Evolutionary conservation across 768 basidiomycete genomes (phyloP).

Genomic region (Daedaleopsis sinensis): DNA sequence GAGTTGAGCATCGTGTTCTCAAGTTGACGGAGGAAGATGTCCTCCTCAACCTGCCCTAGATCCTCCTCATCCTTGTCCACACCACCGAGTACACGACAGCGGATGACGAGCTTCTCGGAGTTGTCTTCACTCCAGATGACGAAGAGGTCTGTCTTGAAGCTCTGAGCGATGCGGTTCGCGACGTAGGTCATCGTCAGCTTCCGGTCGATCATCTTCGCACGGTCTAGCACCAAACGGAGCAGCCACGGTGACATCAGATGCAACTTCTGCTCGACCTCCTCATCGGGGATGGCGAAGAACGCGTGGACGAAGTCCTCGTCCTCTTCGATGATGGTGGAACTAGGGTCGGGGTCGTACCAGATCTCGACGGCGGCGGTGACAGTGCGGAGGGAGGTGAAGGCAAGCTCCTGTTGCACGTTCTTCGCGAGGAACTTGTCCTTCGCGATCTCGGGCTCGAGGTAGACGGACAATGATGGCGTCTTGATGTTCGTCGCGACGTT

Average conservation of each 20-base stretch:
- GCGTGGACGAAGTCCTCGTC: slow-evolving; percentile 96
- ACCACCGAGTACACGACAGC: slow-evolving; percentile 88
- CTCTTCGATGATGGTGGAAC: slow-evolving; percentile 93
- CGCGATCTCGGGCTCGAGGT: slow-evolving; percentile 74
- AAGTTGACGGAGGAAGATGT: slow-evolving; percentile 93
- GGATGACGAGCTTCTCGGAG: slow-evolving; percentile 95
- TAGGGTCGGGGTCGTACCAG: slow-evolving; percentile 95
- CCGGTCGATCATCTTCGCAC: slow-evolving; percentile 96
- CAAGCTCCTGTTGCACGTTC: slow-evolving; percentile 89
- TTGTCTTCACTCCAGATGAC: slow-evolving; percentile 99
- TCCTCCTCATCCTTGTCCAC: slow-evolving; percentile 87
- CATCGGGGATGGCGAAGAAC: slow-evolving; percentile 99
- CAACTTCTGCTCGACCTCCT: slow-evolving; percentile 89
- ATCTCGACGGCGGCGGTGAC: slow-evolving; percentile 96
- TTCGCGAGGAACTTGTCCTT: slow-evolving; percentile 68
- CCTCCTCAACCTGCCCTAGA: slow-evolving; percentile 79
- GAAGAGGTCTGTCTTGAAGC: slow-evolving; percentile 94
- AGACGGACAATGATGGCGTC: slow-evolving; percentile 95
- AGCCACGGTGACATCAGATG: slow-evolving; percentile 96
- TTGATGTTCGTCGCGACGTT: slow-evolving; percentile 99
- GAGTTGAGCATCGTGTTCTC: slow-evolving; percentile 97
- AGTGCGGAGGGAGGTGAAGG: slow-evolving; percentile 91
- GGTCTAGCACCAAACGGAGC: slow-evolving; percentile 94
- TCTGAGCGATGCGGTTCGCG: slow-evolving; percentile 90
- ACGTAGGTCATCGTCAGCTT: slow-evolving; percentile 95